phyloP scores from a whole-genome alignment of 108 stramenopile species.

The Epithemia pelagica region DNA sequence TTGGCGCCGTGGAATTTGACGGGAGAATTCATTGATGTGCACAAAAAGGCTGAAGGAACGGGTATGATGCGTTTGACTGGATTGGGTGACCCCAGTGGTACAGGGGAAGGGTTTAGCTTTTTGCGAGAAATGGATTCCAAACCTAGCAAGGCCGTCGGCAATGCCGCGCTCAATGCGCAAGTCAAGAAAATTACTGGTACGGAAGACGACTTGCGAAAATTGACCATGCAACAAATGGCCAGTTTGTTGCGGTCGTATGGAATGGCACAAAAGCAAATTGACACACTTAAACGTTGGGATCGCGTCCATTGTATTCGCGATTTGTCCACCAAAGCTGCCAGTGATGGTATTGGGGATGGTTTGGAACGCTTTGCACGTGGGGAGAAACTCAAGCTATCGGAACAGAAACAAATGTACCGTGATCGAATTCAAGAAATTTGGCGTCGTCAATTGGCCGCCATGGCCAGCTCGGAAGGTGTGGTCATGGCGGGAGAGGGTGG shows the following conservation, averaged over 20 bases:
- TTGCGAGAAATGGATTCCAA: constrained; percentile 62
- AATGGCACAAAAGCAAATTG: constrained; percentile 75
- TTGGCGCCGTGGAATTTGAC: constrained; percentile 79
- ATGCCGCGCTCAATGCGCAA: constrained; percentile 53
- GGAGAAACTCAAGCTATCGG: constrained; percentile 78
- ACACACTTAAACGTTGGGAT: constrained; percentile 89
- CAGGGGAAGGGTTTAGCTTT: constrained; percentile 73
- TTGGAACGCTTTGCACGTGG: constrained; percentile 83
- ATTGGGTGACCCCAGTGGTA: constrained; percentile 81
- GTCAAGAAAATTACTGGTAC: constrained; percentile 85
- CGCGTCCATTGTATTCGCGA: constrained; percentile 87
- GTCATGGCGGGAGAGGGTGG: constrained; percentile 22
- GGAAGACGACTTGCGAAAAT: constrained; percentile 82
- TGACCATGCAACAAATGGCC: constrained; percentile 89
- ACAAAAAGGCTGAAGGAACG: constrained; percentile 71
- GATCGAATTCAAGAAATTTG: constrained; percentile 86
- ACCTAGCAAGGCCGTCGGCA: constrained; percentile 45
- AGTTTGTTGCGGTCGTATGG: constrained; percentile 72
- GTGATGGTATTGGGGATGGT: constrained; percentile 82
- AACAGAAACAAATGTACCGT: constrained; percentile 81
- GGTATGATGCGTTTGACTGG: constrained; percentile 87
- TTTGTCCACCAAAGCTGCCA: constrained; percentile 81
- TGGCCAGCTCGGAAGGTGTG: constrained; percentile 26
- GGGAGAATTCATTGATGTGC: constrained; percentile 83
- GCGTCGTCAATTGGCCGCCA: constrained; percentile 69